A percentile compares a stretch with the other conserved stretches of the same genome.
phyloP scores from a whole-genome alignment of 345 rosid species.

The Populus davidiana region DNA sequence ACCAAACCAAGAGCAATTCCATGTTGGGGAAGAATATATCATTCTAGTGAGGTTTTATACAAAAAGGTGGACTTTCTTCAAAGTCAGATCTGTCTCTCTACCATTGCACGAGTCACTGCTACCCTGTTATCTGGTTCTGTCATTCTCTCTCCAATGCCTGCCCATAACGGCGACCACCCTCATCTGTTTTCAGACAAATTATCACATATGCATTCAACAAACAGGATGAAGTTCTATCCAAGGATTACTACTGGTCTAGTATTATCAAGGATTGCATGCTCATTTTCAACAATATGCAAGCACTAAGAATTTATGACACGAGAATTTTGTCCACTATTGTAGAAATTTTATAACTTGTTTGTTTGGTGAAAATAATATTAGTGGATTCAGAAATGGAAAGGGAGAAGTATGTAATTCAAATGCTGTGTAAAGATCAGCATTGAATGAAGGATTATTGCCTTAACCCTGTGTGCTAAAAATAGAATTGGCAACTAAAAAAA shows the following conservation, averaged over 20 bases:
- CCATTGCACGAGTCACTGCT: constrained; percentile 1
- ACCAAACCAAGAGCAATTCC: constrained; percentile 13
- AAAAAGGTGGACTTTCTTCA: constrained; percentile 13
- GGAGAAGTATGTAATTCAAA: neutral
- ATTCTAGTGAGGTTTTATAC: constrained; percentile 16
- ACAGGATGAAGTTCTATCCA: neutral
- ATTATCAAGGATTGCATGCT: neutral
- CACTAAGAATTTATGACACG: neutral
- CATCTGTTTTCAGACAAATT: constrained; percentile 34
- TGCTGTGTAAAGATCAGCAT: neutral
- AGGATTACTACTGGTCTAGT: neutral
- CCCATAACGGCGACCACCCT: constrained; percentile 37
- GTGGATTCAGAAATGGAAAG: neutral
- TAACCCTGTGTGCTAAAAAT: neutral
- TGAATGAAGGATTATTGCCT: neutral
- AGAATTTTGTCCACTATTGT: neutral
- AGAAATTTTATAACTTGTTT: neutral
- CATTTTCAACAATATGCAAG: neutral
- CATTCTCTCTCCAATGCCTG: constrained; percentile 37
- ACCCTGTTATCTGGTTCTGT: constrained; percentile 14
- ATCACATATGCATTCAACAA: neutral
- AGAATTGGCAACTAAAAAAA: neutral
- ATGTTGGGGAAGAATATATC: neutral
- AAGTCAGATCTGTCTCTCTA: constrained; percentile 12
- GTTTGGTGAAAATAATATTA: neutral